These are phyloP conservation scores for Clohesyomyces aquaticus DNA, from an alignment of 495 filamentous ascomycete genomes.

Conservation along the genomic window DNA sequence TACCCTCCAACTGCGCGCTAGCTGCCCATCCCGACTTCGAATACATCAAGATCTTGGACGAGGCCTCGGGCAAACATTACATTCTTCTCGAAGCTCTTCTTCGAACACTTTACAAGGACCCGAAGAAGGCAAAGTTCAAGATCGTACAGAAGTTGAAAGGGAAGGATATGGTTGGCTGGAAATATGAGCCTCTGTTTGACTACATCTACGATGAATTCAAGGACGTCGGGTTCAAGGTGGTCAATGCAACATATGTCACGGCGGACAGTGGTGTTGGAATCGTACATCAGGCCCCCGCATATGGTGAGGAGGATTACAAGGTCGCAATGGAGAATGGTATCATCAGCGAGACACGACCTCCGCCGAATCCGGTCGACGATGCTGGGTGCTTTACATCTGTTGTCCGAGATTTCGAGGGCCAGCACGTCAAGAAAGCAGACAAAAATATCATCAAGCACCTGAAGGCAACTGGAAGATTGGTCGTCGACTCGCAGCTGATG, in stretches of 20 bases:
- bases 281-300: constrained; percentile 93
- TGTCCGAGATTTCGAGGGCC: constrained; percentile 82
- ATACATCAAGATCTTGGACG: constrained; percentile 89
- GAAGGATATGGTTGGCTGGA: constrained; percentile 87
- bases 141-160: constrained; percentile 81
- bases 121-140: constrained; percentile 96
- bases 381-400: constrained; percentile 78
- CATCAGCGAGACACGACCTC: constrained; percentile 72
- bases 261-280: constrained; percentile 92
- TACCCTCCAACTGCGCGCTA: constrained; percentile 81
- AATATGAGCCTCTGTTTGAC: constrained; percentile 86
- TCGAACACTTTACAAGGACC: constrained; percentile 88
- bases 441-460: constrained; percentile 92
- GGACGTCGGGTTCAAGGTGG: constrained; percentile 78
- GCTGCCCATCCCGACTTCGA: constrained; percentile 89
- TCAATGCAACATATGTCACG: constrained; percentile 89
- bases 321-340: constrained; percentile 77
- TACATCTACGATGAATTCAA: constrained; percentile 96
- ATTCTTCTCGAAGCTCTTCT: constrained; percentile 86
- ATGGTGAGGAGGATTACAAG: constrained; percentile 96
- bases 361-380: constrained; percentile 89
- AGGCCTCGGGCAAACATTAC: constrained; percentile 79
- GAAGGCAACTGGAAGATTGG: constrained; percentile 75
- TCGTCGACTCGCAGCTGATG: constrained; percentile 87
- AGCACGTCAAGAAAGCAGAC: constrained; percentile 93